Base-by-base conservation (phyloP, 306 rosid species). In the Argentina anserina region DNA sequence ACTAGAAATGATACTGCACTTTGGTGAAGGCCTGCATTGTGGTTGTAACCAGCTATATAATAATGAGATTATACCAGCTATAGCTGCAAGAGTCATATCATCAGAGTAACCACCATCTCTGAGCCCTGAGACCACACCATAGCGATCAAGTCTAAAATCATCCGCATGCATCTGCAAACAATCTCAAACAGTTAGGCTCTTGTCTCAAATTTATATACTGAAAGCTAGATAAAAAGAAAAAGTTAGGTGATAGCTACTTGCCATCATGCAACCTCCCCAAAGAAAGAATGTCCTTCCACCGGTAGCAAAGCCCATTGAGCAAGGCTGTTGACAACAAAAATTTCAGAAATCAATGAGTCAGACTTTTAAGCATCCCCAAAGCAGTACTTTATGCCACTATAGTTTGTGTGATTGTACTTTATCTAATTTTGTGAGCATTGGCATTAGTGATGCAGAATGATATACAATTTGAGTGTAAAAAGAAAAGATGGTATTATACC, bases 191-290 rank as follows among this genome's bases (percentile, higher is more conserved):
- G 45, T 87, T 63, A 84, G 78, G 75, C 67, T 14, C 6, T 13
- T 6, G 46, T 45, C 65, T 67, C 23, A 2, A 1, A 80, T 64
- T 26, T 74, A 79, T 67, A 20, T 72, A 23, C 59, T 67, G 71
- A 49, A 70, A 36, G 52, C 46, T 70, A 37, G 45, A 72, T 63
- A 43, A 9, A 53, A 47, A 76, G 40, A 70, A 18, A n/a, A n/a
- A n/a, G n/a, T n/a, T n/a, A n/a, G 69, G 72, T 36, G 46, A 81
- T 65, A 80, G 77, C 61, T 79, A 90, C 92, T 88, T 84, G 79
- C 99, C 99, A 95, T 95, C 99, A 95, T 95, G 96, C 99, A 95
- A 64, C 99, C 99, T 88, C 99, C 99, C 99, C 99, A 95, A 21
- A 95, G 85, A 82, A 95, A 95, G 82, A 95, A 95, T 65, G 99